Base-by-base conservation (phyloP, 2,329 filamentous ascomycete species). In the Paracamarosporium sp. region DNA sequence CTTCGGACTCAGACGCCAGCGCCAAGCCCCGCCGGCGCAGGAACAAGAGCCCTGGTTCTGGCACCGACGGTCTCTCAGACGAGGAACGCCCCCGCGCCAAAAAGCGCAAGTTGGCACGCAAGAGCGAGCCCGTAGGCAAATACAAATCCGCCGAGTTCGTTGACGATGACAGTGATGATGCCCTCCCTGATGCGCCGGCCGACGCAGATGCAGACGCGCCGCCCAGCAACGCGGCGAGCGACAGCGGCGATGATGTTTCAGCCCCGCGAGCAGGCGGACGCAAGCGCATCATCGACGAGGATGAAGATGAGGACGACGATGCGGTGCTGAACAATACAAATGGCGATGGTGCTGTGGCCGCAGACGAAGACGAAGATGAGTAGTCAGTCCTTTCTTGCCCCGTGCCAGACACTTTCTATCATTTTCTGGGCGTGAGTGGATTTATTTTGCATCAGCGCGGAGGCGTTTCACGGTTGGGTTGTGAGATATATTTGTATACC, bases 71-170 rank as follows among this genome's bases (percentile, higher is more conserved):
- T 33, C 70, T 72, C 0, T 70, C 80, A 72, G 90, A 89, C 76
- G 87, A 86, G 57, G 81, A 84, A 56, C 84, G 85, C 22, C 88
- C 78, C 20, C 77, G 78, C 53, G 85, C 85, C 78, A 88, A 88
- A 79, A 84, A 85, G 71, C 81, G 86, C 73, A 84, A 84, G 68
- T 68, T 88, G 51, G 85, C 87, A 65, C 78, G 85, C 57, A 85
- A 85, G 69, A 64, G 74, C 65, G 70, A 74, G 53, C 67, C 68
- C 0, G 46, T 72, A 67, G 78, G 76, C 74, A 96, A 96, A 78
- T 96, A 86, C 83, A 97, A 97, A 84, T 93, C 90, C 50, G 88
- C 86, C 1, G 93, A 96, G 77, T 86, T 93, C 27, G 89, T 92
- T 43, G 90, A 94, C 61, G 92, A 89, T 59, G 89, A 91, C n/a